Conservation (phyloP, 192 early-diverging fungal genomes). For the Dimargaris xerosporica region DNA sequence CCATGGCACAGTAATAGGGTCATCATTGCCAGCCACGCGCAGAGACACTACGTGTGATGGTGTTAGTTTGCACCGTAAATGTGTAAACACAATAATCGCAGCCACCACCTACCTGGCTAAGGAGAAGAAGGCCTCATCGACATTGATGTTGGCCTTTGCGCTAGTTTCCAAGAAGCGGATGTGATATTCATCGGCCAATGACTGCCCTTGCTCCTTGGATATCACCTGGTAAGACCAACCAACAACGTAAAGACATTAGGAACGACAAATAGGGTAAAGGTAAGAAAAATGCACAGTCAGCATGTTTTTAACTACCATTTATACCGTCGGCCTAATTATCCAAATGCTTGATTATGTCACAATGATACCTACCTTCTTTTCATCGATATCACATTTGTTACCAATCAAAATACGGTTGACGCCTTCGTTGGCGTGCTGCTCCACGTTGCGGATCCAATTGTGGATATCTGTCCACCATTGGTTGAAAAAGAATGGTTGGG, state of each 20-base stretch:
- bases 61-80: too few species aligned
- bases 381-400: slow-evolving; percentile 98
- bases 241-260: not conserved
- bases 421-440: slow-evolving; percentile 96
- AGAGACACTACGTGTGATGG: too few species aligned
- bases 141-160: slow-evolving; percentile 95
- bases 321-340: not conserved
- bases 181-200: slow-evolving; percentile 83
- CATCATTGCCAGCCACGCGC: not conserved
- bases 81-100: not conserved
- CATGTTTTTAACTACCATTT: not conserved
- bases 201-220: slow-evolving; percentile 87
- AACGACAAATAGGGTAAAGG: not conserved
- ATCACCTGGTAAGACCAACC: slow-evolving; percentile 56
- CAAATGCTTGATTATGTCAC: not conserved
- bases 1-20: not conserved
- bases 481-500: too few species aligned
- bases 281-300: not conserved
- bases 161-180: slow-evolving; percentile 96
- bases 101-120: slow-evolving; percentile 54
- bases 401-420: slow-evolving; percentile 98
- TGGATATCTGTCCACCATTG: slow-evolving; percentile 57
- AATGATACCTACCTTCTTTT: slow-evolving; percentile 54
- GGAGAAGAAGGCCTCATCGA: slow-evolving; percentile 95
- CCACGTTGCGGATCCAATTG: slow-evolving; percentile 99